These are phyloP conservation scores for Crucihimalaya himalaica DNA, from an alignment of 345 rosid species.

Conservation along the genomic window DNA sequence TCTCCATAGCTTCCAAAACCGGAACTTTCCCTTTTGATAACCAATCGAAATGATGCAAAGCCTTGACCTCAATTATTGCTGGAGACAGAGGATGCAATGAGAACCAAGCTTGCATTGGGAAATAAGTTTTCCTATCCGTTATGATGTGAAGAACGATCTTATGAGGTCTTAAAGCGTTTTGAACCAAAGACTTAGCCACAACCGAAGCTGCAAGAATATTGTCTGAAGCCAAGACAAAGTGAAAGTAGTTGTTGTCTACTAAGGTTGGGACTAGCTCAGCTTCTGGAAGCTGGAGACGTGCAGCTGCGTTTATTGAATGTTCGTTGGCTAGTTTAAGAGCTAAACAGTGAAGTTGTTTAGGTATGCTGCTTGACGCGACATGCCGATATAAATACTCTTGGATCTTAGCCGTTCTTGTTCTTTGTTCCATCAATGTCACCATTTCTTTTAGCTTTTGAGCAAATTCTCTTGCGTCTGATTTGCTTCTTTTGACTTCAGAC, in stretches of 20 bases:
- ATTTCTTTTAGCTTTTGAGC: constrained; percentile 88
- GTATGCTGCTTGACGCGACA: constrained; percentile 93
- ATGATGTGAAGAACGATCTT: constrained; percentile 82
- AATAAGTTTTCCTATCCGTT: constrained; percentile 87
- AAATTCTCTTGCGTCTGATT: constrained; percentile 72
- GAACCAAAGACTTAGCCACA: constrained; percentile 72
- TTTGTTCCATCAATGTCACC: constrained; percentile 83
- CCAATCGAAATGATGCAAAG: constrained; percentile 97
- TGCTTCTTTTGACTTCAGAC: constrained; percentile 59
- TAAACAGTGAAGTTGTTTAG: constrained; percentile 89
- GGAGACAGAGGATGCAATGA: constrained; percentile 79
- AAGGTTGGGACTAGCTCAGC: constrained; percentile 84
- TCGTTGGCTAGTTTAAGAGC: constrained; percentile 81
- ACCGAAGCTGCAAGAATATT: constrained; percentile 93
- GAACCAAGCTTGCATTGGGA: constrained; percentile 99
- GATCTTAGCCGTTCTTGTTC: constrained; percentile 90
- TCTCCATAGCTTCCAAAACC: constrained; percentile 96
- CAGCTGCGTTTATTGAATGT: constrained; percentile 88
- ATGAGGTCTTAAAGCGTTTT: constrained; percentile 63
- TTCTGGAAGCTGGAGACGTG: constrained; percentile 89
- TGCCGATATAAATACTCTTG: constrained; percentile 91
- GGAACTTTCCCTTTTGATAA: constrained; percentile 92
- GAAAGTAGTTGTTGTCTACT: constrained; percentile 77
- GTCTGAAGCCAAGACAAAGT: constrained; percentile 87
- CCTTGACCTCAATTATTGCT: constrained; percentile 92